Conservation (phyloP, 768 basidiomycete genomes). For the Mycena leptocephala region DNA sequence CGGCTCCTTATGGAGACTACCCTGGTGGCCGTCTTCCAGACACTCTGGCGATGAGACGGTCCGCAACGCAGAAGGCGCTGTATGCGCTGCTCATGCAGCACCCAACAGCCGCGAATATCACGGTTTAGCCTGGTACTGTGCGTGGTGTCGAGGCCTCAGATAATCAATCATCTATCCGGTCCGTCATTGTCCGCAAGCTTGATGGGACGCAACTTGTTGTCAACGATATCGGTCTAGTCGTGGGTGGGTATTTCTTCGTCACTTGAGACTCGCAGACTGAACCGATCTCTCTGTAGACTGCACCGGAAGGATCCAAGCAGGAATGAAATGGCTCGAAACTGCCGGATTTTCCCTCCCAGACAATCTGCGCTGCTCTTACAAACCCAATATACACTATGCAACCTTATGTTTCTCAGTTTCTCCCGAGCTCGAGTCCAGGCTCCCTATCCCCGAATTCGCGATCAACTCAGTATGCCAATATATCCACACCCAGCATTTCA, state of each 20-base stretch:
- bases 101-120: background rate
- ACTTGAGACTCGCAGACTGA: background rate
- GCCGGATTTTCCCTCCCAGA: background rate
- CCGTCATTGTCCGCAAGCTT: background rate
- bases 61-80: constrained; percentile 40
- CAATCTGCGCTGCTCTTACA: background rate
- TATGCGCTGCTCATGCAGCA: constrained; percentile 22
- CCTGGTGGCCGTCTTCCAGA: constrained; percentile 24
- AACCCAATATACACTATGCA: constrained; percentile 7
- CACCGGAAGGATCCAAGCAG: constrained; percentile 7
- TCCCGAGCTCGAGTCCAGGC: background rate
- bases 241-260: background rate
- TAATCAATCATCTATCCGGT: background rate
- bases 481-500: constrained; percentile 9
- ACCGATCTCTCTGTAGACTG: constrained; percentile 1
- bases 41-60: constrained; percentile 35
- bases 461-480: constrained; percentile 5
- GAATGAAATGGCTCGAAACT: background rate
- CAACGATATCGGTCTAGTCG: background rate
- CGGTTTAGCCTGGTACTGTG: constrained; percentile 18
- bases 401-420: background rate
- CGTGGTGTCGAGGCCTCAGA: background rate
- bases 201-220: background rate
- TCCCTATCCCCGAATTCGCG: constrained; percentile 13
- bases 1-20: constrained; percentile 17